Evolutionary conservation across 768 basidiomycete species (phyloP), one percentile per base, ranked within the genome.

Genomic region (Cystobasidium onofrii): DNA sequence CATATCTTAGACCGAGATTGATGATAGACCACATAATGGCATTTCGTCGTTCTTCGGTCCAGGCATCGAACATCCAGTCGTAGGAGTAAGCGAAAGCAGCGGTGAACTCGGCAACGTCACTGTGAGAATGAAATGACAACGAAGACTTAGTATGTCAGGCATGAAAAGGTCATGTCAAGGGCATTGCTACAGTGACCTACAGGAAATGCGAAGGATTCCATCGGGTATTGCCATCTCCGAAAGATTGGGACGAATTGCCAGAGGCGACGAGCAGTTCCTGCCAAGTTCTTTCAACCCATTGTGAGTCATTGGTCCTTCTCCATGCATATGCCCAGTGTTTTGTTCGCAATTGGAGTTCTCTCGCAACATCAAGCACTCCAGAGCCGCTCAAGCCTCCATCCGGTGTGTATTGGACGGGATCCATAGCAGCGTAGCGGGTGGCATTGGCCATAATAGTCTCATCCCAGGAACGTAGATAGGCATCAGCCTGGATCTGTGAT

Each of bases 1-100:
- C 79, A 20, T 54, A 29, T 29, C 31, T 41, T 31, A 99, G 86
- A 71, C 92, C 96, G 76, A 89, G 88, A 75, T 84, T 83, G 81
- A 92, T 85, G 83, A 98, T 86, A 17, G 87, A 88, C 76, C 80
- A 83, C 78, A 86, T 84, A 76, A 99, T 90, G 61, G 83, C 83
- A 27, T 80, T 81, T 80, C 88, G 88, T 81, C 94, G 92, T 0
- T 86, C 85, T 36, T 85, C 82, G 17, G 86, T 86, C 90, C 89
- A 95, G 66, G 85, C 83, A 67, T 92, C 89, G 81, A 96, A 89
- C 36, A 98, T 79, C 96, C 96, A 99, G 80, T 99, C 96, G 78
- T 98, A 99, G 0, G 89, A 95, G 44, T 72, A 65, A 75, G 86
- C 96, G 78, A 88, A 98, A 3, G 91, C 93, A 29, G 89, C 87